Evolutionary conservation across 306 rosid genomes (phyloP).

Genomic region (Citrullus amarus): DNA sequence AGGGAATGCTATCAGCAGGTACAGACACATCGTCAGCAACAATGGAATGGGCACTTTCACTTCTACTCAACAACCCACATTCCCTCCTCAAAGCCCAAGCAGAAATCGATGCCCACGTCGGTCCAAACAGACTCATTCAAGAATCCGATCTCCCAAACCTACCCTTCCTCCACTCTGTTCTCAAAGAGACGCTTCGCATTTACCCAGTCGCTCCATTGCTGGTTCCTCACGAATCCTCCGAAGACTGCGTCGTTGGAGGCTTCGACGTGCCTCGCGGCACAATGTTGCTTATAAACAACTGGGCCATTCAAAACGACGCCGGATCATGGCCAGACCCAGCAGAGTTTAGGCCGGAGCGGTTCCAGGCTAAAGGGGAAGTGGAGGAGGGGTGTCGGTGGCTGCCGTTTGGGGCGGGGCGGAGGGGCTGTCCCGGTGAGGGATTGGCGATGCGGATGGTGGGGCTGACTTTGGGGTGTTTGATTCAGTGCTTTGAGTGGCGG

Average conservation of each 20-base stretch:
- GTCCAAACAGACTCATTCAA: constrained; percentile 8
- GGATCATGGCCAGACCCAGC: constrained; percentile 21
- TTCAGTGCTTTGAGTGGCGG: constrained; percentile 30
- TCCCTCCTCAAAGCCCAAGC: constrained; percentile 11
- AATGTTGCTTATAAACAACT: constrained; percentile 23
- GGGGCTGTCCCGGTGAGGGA: constrained; percentile 21
- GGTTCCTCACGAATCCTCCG: constrained; percentile 25
- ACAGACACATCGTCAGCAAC: constrained; percentile 16
- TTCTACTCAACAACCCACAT: constrained; percentile 18
- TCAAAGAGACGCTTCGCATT: constrained; percentile 30
- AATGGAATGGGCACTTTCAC: constrained; percentile 27
- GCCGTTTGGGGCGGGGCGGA: constrained; percentile 26
- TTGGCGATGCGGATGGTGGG: constrained; percentile 11
- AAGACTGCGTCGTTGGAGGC: constrained; percentile 24
- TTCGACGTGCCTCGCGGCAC: constrained; percentile 31
- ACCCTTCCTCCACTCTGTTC: constrained; percentile 8
- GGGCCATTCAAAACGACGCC: constrained; percentile 34
- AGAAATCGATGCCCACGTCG: constrained; percentile 5
- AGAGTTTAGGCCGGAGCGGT: constrained; percentile 32
- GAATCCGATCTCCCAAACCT: constrained; percentile 23
- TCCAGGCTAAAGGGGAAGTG: background rate
- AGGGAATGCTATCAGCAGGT: constrained; percentile 12
- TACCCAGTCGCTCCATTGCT: constrained; percentile 23
- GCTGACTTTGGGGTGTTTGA: constrained; percentile 10
- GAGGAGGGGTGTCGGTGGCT: constrained; percentile 7